phyloP scores from a whole-genome alignment of 768 basidiomycete species.

The Podaxis sp. region DNA sequence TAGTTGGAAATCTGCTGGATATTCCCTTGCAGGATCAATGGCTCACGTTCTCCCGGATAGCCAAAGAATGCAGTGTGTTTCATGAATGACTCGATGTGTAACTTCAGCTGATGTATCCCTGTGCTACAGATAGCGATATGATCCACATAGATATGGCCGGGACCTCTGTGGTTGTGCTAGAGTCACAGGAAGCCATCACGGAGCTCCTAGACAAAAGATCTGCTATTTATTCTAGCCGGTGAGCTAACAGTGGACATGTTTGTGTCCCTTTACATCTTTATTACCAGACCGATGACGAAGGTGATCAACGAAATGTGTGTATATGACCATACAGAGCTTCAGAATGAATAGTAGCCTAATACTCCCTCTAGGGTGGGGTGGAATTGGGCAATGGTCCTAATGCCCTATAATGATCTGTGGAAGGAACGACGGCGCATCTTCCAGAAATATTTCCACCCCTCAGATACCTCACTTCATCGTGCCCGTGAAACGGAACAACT shows the following conservation, averaged over 20 bases:
- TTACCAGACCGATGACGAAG: conserved; percentile 7
- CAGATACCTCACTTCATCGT: conserved; percentile 20
- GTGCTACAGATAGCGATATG: conserved; percentile 15
- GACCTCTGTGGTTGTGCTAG: conserved; percentile 19
- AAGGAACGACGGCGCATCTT: conserved; percentile 25
- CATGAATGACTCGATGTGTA: neutral
- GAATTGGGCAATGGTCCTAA: conserved; percentile 19
- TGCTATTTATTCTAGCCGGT: conserved; percentile 22
- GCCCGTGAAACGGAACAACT: conserved; percentile 22
- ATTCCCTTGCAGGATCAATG: conserved; percentile 42
- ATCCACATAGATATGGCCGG: conserved; percentile 20
- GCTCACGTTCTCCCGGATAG: conserved; percentile 41
- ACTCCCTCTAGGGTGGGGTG: conserved; percentile 22
- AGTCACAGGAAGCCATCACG: conserved; percentile 18
- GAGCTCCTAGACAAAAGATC: conserved; percentile 24
- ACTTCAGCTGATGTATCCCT: no score
- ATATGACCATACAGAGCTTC: neutral
- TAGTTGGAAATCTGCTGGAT: conserved; percentile 44
- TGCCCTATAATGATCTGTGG: conserved; percentile 25
- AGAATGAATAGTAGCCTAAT: neutral
- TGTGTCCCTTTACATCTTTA: neutral
- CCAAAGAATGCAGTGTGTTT: conserved; percentile 35
- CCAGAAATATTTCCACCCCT: conserved; percentile 24
- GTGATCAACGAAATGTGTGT: conserved; percentile 16
- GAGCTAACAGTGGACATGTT: neutral